Base-by-base conservation (phyloP, 2,329 filamentous ascomycete species). In the Colletotrichum paranaense region DNA sequence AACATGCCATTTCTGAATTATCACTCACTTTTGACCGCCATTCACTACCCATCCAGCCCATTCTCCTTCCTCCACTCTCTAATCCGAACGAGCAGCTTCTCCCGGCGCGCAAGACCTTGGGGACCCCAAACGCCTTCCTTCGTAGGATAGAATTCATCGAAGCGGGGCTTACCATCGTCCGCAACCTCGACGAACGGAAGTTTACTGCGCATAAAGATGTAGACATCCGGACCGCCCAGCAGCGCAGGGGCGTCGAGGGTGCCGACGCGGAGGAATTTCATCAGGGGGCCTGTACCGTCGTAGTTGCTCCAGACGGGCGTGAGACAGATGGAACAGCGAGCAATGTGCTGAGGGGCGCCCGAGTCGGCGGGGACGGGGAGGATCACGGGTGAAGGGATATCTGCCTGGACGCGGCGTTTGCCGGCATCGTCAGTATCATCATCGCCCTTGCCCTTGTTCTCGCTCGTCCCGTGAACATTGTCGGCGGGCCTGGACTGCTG, bases 281-380 rank as follows among this genome's bases (percentile, higher is more conserved):
- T 65, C 65, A 79, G 58, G 8, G 76, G 76, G 2, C 81, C 80
- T 14, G 72, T 74, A 49, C 80, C 80, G 14, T 62, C 78, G 75
- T 87, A 88, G 74, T 84, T 75, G 68, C 78, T 83, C 83, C 83
- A 88, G 2, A 88, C 67, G 12, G 80, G 80, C 24, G 81, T 78
- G 58, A 79, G 77, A 75, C 86, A 88, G 9, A 74, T 74, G 1
- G 85, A 84, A 69, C 87, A 89, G 32, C 81, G 81, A 5, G 80
- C 81, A 24, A 87, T 78, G 46, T 79, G 78, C 74, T 87, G 84
- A 28, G 81, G 82, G n/a, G 77, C 64, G 46, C 81, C 83, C n/a
- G 83, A 86, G 66, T 80, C 78, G 5, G 84, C 81, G 5, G 86
- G 86, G 7, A 82, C 79, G 24, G 76, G 77, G 38, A 80, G 67